Percentiles rank a stretch among this genome's conserved stretches.
Conservation (phyloP, 2,329 filamentous ascomycete genomes). For the Leptodontidium sp. region DNA sequence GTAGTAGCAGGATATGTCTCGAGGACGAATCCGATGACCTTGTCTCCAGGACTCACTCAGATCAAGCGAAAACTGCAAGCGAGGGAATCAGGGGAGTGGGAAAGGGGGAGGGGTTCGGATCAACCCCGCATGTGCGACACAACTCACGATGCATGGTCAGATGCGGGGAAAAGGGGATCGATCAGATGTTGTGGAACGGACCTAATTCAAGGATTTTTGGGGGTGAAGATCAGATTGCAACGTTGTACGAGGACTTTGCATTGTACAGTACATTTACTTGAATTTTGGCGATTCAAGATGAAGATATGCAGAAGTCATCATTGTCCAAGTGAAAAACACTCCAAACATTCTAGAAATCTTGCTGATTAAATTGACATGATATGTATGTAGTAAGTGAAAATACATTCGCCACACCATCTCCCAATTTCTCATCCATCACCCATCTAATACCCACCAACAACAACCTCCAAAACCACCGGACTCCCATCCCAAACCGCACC, state of each 20-base stretch:
- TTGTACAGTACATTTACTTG: background rate
- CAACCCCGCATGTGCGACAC: slow-evolving; percentile 7
- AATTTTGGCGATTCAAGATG: background rate
- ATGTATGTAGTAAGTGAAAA: background rate
- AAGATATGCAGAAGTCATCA: background rate
- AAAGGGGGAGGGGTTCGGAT: slow-evolving; percentile 2
- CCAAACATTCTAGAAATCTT: too few species aligned
- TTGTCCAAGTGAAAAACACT: too few species aligned
- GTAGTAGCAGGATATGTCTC: background rate
- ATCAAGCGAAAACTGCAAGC: slow-evolving; percentile 6
- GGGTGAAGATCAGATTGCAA: background rate
- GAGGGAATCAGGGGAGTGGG: background rate
- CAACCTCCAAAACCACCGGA: slow-evolving; percentile 34
- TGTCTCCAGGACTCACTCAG: slow-evolving; percentile 2
- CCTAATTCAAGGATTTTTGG: background rate
- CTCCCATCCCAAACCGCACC: slow-evolving; percentile 56
- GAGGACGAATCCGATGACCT: slow-evolving; percentile 3
- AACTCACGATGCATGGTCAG: slow-evolving; percentile 16
- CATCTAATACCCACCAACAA: slow-evolving; percentile 28
- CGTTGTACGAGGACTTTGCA: background rate
- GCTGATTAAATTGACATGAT: too few species aligned
- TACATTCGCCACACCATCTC: background rate
- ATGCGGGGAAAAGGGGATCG: slow-evolving; percentile 1
- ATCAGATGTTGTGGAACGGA: slow-evolving; percentile 17
- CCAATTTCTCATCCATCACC: background rate